These are phyloP conservation scores for Coniochaeta prunicola DNA, from an alignment of 2,329 filamentous ascomycete species.

Conservation along the genomic window DNA sequence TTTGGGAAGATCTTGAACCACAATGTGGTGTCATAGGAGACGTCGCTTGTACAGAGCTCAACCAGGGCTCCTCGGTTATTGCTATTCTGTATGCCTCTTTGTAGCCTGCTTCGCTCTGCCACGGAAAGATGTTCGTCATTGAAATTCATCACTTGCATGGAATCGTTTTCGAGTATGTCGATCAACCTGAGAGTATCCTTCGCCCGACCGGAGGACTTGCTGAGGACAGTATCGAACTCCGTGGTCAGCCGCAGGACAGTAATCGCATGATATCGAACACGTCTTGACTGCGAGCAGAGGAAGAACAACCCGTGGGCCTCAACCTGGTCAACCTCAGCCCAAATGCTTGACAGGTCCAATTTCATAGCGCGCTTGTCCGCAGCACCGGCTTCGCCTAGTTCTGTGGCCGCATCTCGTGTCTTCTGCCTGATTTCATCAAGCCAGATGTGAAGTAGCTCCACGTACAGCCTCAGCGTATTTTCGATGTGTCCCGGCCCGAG, in stretches of 20 bases:
- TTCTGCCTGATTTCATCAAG: constrained; percentile 93
- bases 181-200: constrained; percentile 66
- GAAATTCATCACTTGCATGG: constrained; percentile 80
- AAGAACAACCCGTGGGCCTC: constrained; percentile 97
- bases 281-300: constrained; percentile 86
- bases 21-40: constrained; percentile 86
- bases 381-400: constrained; percentile 53
- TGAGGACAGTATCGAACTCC: constrained; percentile 85
- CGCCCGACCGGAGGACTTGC: constrained; percentile 53
- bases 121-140: constrained; percentile 88
- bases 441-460: constrained; percentile 93
- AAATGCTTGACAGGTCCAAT: constrained; percentile 78
- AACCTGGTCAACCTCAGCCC: constrained; percentile 92
- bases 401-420: constrained; percentile 62
- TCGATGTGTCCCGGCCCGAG: constrained; percentile 91
- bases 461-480: constrained; percentile 84
- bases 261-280: constrained; percentile 84
- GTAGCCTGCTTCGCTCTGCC: constrained; percentile 84
- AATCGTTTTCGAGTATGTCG: constrained; percentile 84
- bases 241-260: constrained; percentile 86
- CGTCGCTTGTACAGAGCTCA: constrained; percentile 90
- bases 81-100: constrained; percentile 80
- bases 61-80: constrained; percentile 81
- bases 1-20: constrained; percentile 99
- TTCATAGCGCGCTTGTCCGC: constrained; percentile 68